Evolutionary conservation across 75 land plant genomes (phyloP).

Genomic region (Gnetum montanum): DNA sequence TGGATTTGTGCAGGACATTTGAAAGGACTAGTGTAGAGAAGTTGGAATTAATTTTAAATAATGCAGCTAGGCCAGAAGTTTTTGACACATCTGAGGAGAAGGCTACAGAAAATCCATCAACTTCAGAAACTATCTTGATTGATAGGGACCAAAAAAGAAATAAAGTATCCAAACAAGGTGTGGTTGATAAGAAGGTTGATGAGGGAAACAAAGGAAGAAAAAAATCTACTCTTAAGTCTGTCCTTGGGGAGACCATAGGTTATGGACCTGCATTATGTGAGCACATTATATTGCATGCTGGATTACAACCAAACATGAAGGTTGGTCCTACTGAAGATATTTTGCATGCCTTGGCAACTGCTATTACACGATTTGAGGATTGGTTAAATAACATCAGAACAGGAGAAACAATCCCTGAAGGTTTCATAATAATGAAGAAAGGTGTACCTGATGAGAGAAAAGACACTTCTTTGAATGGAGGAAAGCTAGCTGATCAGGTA

Average conservation of each 20-base stretch:
- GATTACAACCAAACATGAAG: constrained; percentile 61
- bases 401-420: constrained; percentile 73
- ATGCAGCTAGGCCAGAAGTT: constrained; percentile 9
- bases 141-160: constrained; percentile 8
- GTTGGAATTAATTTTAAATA: constrained; percentile 25
- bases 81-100: constrained; percentile 15
- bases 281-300: constrained; percentile 89
- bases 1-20: constrained; percentile 63
- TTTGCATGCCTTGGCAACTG: constrained; percentile 35
- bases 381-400: constrained; percentile 75
- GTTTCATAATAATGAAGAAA: constrained; percentile 81
- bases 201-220: constrained; percentile 29
- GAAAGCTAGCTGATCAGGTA: constrained; percentile 16
- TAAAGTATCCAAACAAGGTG: constrained; percentile 7
- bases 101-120: too few species aligned
- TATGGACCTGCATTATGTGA: constrained; percentile 92
- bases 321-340: constrained; percentile 21
- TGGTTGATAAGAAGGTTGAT: constrained; percentile 19
- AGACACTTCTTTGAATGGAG: constrained; percentile 4
- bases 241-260: constrained; percentile 68
- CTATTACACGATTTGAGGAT: constrained; percentile 75
- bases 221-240: constrained; percentile 56
- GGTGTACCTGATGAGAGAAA: constrained; percentile 33
- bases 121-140: constrained; percentile 7
- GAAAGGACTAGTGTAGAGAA: constrained; percentile 49